These are phyloP conservation scores for Stromatinia cepivora DNA, from an alignment of 2,329 filamentous ascomycete species.

Conservation along the genomic window DNA sequence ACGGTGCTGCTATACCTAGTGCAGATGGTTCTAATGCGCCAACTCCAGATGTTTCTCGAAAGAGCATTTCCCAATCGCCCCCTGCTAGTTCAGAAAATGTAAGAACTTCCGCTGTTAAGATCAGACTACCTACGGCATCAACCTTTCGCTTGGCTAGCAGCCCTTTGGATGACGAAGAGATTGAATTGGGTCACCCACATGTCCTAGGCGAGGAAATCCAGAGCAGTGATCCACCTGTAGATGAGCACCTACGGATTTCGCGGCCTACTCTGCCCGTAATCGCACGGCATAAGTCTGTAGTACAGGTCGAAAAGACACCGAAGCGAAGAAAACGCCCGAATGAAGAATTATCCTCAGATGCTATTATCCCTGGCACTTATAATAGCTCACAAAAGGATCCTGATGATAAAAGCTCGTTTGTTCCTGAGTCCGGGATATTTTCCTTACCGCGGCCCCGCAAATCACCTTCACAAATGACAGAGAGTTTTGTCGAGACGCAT, in stretches of 20 bases:
- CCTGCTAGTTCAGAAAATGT: neutral
- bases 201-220: conserved; percentile 33
- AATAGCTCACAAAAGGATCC: conserved; percentile 11
- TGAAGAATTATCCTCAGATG: conserved; percentile 26
- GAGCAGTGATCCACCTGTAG: conserved; percentile 6
- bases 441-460: neutral
- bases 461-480: neutral
- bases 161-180: conserved; percentile 32
- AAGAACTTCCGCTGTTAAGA: neutral
- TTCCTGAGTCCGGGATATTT: neutral
- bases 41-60: neutral
- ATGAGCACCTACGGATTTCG: conserved; percentile 13
- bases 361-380: conserved; percentile 32
- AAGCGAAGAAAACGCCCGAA: neutral
- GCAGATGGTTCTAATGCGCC: neutral
- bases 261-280: conserved; percentile 30
- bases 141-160: conserved; percentile 16
- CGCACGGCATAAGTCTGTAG: conserved; percentile 11
- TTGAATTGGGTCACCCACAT: conserved; percentile 34
- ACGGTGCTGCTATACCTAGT: neutral
- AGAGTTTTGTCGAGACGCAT: neutral
- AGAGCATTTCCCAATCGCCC: neutral
- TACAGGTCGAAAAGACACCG: conserved; percentile 37
- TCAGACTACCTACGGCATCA: neutral
- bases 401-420: neutral